Evolutionary conservation across 1,284 basidiomycete genomes (phyloP).

Genomic region (Marasmius sp.): DNA sequence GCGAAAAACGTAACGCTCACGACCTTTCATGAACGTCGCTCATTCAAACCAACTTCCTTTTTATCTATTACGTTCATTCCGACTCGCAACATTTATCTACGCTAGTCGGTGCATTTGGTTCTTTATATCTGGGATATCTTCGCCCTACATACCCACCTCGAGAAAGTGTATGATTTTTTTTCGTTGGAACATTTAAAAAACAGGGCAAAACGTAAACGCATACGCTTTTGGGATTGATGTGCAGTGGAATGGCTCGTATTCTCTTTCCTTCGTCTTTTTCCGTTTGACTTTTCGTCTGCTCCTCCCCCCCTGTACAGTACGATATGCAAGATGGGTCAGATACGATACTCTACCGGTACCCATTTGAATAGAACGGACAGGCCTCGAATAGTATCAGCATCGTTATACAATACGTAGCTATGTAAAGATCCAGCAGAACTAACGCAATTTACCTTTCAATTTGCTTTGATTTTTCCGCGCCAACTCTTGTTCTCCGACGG

Average conservation of each 20-base stretch:
- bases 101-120: conserved; percentile 24
- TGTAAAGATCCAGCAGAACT: neutral
- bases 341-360: conserved; percentile 26
- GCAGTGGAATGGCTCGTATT: conserved; percentile 26
- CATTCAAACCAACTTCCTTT: conserved; percentile 23
- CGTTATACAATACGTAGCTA: conserved; percentile 4
- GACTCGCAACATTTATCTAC: conserved; percentile 6
- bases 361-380: conserved; percentile 14
- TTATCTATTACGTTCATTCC: conserved; percentile 23
- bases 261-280: conserved; percentile 18
- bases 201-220: conserved; percentile 14
- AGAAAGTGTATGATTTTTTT: conserved; percentile 32
- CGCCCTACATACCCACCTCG: conserved; percentile 29
- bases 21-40: conserved; percentile 39
- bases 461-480: neutral
- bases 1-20: conserved; percentile 21
- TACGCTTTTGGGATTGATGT: conserved; percentile 18
- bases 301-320: conserved; percentile 36
- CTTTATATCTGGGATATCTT: conserved; percentile 25
- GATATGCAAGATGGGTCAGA: conserved; percentile 30
- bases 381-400: conserved; percentile 5
- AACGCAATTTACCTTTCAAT: no score
- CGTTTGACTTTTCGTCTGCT: conserved; percentile 22
- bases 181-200: conserved; percentile 19
- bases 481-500: neutral